Evolutionary conservation across 495 filamentous ascomycete genomes (phyloP), one percentile per base, ranked within the genome.

Genomic region (Podospora tetraspora): DNA sequence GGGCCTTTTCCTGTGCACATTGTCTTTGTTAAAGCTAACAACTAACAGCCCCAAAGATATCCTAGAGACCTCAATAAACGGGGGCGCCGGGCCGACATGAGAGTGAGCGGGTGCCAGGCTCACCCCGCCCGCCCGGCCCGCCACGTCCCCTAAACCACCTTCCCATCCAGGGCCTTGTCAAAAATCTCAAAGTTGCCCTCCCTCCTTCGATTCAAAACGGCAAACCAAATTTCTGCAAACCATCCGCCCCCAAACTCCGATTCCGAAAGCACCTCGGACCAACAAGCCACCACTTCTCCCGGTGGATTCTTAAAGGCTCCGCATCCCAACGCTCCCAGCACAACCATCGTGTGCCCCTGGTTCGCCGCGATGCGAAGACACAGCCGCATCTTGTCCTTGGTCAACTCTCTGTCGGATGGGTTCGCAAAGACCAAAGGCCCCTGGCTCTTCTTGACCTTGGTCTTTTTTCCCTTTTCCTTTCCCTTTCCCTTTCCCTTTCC

Each of bases 241-340:
- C 85, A 86, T 1, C 86, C 84, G 3, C 85, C 87, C 7, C 66
- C 61, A 73, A 91, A 91, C 72, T 91, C 88, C 0, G 61, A 37
- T 66, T 91, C 86, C 37, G 67, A 29, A 66, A 91, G 80, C 21
- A 90, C 85, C 68, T 87, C 83, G 27, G 68, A 60, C 81, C 86
- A 91, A 68, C 84, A 86, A 24, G 80, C 22, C 6, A 82, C 85
- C 16, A 90, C 85, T 58, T 84, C 83, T 12, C 76, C 69, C 0
- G 75, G 77, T 24, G 89, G 89, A 70, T 91, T 89, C 7, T 65
- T 70, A 75, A 89, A 90, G 3, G 81, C 86, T 1, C 88, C 89
- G 67, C 89, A 91, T 1, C 89, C 89, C 22, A 92, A 69, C 0
- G 88, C 88, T 0, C 88, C 87, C 2, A 91, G 80, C 13, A 91